Conservation (phyloP, 805 yeast genomes). For the Yamadazyma endophytica region DNA sequence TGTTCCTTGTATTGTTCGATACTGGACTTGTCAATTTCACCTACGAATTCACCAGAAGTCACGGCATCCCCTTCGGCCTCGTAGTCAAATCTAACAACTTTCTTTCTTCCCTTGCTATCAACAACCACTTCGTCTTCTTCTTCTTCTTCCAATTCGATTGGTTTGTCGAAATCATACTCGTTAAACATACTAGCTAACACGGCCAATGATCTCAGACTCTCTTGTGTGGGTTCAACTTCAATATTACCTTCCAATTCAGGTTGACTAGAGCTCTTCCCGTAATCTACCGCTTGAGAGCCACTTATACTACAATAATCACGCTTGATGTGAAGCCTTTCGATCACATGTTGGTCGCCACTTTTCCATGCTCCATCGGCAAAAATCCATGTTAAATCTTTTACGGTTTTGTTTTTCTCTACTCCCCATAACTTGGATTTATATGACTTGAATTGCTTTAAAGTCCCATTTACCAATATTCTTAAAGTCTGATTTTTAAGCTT, state of each 20-base stretch:
- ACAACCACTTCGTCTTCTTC: constrained; percentile 30
- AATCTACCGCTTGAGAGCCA: constrained; percentile 20
- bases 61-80: constrained; percentile 18
- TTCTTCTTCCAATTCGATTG: constrained; percentile 31
- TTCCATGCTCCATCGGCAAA: constrained; percentile 71
- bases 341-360: constrained; percentile 73
- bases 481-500: constrained; percentile 55
- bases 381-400: constrained; percentile 58
- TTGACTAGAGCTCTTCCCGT: constrained; percentile 16
- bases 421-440: constrained; percentile 91
- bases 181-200: constrained; percentile 32
- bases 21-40: constrained; percentile 17
- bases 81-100: constrained; percentile 28
- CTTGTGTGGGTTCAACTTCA: constrained; percentile 14
- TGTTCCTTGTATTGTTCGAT: constrained; percentile 20
- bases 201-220: constrained; percentile 22
- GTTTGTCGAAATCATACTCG: constrained; percentile 31
- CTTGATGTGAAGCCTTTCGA: constrained; percentile 47
- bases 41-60: constrained; percentile 15
- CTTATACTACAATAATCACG: constrained; percentile 20
- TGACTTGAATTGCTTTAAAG: constrained; percentile 51
- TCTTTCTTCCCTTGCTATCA: constrained; percentile 35
- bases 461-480: constrained; percentile 59
- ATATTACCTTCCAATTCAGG: constrained; percentile 11
- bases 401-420: constrained; percentile 59